Evolutionary conservation across 306 rosid genomes (phyloP), one percentile per base, ranked within the genome.

Genomic region (Gillenia trifoliata): DNA sequence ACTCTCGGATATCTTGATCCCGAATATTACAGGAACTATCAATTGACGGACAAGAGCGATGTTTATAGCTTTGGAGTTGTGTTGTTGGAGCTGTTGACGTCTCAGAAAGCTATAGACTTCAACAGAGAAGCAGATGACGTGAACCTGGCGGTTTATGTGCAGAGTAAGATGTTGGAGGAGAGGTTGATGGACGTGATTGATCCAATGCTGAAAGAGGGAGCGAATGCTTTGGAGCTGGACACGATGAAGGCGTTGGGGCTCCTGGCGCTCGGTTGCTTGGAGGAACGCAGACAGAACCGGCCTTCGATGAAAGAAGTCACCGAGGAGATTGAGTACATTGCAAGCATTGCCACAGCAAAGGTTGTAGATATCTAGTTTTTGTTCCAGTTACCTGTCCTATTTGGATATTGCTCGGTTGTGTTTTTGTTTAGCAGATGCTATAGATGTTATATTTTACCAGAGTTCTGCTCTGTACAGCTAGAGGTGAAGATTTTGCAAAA

Each of bases 251-350:
- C 96, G 0, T 28, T 93, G 78, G 92, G 86, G 1, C 85, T 87
- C 82, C 72, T 90, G 70, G 98, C 96, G 3, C 49, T 90, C 75
- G 88, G 91, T 9, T 93, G 96, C 79, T 86, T 93, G 86, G 96
- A 93, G 77, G 93, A 89, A 57, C 79, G 83, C 16, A 82, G 98
- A 77, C 98, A 90, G 86, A 89, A 89, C 22, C 83, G 93, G 4
- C 98, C 97, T 79, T 93, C 93, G 0, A 93, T 89, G 97, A 93
- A 86, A 75, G 95, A 90, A 80, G 90, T 90, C 0, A 41, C 77
- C 0, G 95, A 86, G 80, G 97, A 90, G 89, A 87, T 93, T 38
- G 87, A 85, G 62, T 93, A 93, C 72, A 83, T 90, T 66, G 89
- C 88, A 63, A 85, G 89, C 62, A 75, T 90, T 75, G 88, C 90